Conservation (phyloP, 371 early-diverging fungal genomes). For the Mucor saturninus region DNA sequence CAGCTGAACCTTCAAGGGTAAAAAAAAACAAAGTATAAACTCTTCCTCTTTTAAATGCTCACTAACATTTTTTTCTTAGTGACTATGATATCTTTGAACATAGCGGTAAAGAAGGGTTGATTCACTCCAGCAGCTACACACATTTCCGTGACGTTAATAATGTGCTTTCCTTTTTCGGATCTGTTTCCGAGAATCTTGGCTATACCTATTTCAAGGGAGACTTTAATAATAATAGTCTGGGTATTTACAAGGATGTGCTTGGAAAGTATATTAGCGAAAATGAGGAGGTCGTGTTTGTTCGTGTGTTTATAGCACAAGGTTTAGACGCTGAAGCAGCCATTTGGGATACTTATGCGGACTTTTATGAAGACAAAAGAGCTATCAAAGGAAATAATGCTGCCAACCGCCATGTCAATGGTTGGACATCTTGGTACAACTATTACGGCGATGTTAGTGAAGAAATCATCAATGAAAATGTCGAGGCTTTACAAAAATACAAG, state of each 20-base stretch:
- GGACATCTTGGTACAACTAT: slow-evolving; percentile 68
- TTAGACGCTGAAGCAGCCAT: slow-evolving; percentile 38
- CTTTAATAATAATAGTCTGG: slow-evolving; percentile 40
- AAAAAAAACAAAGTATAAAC: slow-evolving; percentile 23
- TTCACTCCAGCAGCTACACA: slow-evolving; percentile 63
- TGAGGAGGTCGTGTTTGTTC: slow-evolving; percentile 35
- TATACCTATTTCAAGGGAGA: slow-evolving; percentile 64
- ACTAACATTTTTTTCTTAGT: slow-evolving; percentile 32
- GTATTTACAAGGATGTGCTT: slow-evolving; percentile 54
- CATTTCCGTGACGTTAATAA: slow-evolving; percentile 54
- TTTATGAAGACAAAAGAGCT: slow-evolving; percentile 39
- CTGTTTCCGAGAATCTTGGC: slow-evolving; percentile 56
- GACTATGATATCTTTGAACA: slow-evolving; percentile 62
- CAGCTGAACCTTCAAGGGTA: slow-evolving; percentile 57
- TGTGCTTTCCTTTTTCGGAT: slow-evolving; percentile 53
- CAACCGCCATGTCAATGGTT: slow-evolving; percentile 54
- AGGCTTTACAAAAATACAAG: slow-evolving; percentile 38
- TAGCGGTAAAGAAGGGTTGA: slow-evolving; percentile 53
- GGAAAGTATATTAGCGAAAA: slow-evolving; percentile 35
- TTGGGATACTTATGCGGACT: slow-evolving; percentile 56
- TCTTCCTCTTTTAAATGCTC: slow-evolving; percentile 5
- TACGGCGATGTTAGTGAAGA: slow-evolving; percentile 62
- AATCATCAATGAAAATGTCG: slow-evolving; percentile 52
- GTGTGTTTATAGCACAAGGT: slow-evolving; percentile 42
- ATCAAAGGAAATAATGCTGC: slow-evolving; percentile 33